A percentile compares a stretch with the other conserved stretches of the same genome.
phyloP scores from a whole-genome alignment of 1,284 basidiomycete genomes.

The Inonotus obliquus region DNA sequence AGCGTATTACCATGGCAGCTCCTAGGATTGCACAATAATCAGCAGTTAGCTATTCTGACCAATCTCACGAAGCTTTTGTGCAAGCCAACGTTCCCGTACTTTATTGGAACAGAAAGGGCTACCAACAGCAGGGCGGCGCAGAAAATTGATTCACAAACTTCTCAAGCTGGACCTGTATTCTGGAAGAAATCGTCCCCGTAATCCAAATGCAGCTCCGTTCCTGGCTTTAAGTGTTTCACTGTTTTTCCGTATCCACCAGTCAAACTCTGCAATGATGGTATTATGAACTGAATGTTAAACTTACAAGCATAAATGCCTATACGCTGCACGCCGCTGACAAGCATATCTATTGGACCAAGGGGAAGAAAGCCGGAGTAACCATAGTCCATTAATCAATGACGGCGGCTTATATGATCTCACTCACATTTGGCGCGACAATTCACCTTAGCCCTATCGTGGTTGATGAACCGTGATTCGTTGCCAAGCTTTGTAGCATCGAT shows the following conservation, averaged over 20 bases:
- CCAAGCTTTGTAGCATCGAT: constrained; percentile 51
- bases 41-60: neutral
- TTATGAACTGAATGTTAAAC: constrained; percentile 16
- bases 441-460: constrained; percentile 37
- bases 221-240: constrained; percentile 35
- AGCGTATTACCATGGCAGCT: neutral
- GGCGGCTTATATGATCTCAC: constrained; percentile 16
- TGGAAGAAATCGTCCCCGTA: constrained; percentile 47
- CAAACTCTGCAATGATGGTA: neutral
- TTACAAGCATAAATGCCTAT: constrained; percentile 54
- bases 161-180: neutral
- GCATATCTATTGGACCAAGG: constrained; percentile 34
- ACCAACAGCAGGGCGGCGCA: too few relatives aligned
- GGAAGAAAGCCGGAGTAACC: constrained; percentile 4
- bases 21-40: neutral
- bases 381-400: neutral
- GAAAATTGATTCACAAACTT: too few relatives aligned
- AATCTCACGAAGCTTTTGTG: too few relatives aligned
- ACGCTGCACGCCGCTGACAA: constrained; percentile 55
- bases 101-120: too few relatives aligned
- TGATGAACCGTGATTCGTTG: constrained; percentile 55
- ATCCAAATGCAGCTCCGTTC: constrained; percentile 45
- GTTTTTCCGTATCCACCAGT: neutral
- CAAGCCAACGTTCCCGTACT: too few relatives aligned
- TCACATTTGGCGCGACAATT: constrained; percentile 46